Base-by-base conservation (phyloP, 2,329 filamentous ascomycete genomes). In the Calycina herbarum region DNA sequence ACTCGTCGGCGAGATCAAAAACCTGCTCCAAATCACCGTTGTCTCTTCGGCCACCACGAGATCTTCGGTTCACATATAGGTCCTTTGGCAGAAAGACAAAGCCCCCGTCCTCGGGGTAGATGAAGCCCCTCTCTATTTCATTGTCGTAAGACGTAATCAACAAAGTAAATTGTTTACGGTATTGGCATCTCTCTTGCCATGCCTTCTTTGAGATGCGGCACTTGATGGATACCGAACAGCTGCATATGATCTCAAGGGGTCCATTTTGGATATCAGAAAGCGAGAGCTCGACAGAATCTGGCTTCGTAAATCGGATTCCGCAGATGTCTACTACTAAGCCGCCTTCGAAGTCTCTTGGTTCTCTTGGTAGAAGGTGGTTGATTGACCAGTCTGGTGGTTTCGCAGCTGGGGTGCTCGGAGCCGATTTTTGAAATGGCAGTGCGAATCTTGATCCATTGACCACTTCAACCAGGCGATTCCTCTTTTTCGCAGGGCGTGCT, bases 321-420 rank as follows among this genome's bases (percentile, higher is more conserved):
- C 61, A 15, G 38, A 73, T 45, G 27, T 70, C 67, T n/a, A 75
- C 66, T 7, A 67, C 69, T 57, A 75, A 62, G 13, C 69, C 62
- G 42, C 66, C 66, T 5, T 65, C 54, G 27, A 75, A 73, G 38
- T 57, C 61, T 42, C 57, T 15, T 20, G 65, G 51, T 5, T 7
- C 17, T 66, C 58, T 66, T 51, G 57, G 57, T 5, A 59, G 35
- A 10, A 57, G 56, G 56, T 8, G 27, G 24, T 33, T 33, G 51
- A 48, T 64, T 11, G 35, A 38, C 35, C 35, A 38, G 35, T 38
- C 35, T 11, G 35, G 35, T 38, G 35, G 35, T 15, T 38, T 38
- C 35, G 35, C 35, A 38, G 35, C 35, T 13, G 35, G 35, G 35
- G 35, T 38, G 10, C 13, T 11, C 2, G 35, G 35, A 38, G 35